Conservation (phyloP, 345 rosid species). For the Gossypium sturtianum region DNA sequence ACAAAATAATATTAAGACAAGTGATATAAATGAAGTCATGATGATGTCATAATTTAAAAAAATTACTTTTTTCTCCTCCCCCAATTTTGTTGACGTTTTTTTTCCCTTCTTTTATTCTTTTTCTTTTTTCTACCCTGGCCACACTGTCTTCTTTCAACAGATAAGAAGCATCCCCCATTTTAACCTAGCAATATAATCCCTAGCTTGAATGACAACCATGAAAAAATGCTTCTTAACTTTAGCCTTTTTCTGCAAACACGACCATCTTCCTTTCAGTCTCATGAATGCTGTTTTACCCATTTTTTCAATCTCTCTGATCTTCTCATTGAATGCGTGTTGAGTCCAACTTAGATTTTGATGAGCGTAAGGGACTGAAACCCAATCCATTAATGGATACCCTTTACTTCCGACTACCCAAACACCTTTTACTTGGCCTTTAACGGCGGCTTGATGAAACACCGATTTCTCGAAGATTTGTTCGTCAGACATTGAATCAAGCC, state of each 20-base stretch:
- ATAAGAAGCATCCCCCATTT: conserved; percentile 67
- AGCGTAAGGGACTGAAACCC: background rate
- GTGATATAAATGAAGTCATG: too few species aligned
- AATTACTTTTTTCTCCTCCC: too few species aligned
- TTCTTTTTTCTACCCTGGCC: too few species aligned
- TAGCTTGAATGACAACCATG: too few species aligned
- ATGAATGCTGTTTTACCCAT: background rate
- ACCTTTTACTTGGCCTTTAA: background rate
- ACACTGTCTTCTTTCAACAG: conserved; percentile 47
- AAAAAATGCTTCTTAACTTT: conserved; percentile 29
- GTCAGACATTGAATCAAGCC: background rate
- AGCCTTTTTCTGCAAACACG: background rate
- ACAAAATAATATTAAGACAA: too few species aligned
- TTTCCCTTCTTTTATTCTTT: too few species aligned
- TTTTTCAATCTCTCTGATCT: background rate
- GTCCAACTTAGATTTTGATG: background rate
- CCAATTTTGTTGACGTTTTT: too few species aligned
- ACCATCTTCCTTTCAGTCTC: background rate
- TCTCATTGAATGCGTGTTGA: background rate
- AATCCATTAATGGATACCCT: background rate
- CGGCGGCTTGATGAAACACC: background rate
- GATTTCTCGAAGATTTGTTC: background rate
- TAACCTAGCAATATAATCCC: too few species aligned
- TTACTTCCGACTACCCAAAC: background rate
- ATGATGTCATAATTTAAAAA: too few species aligned